Percentiles rank a stretch among this genome's conserved stretches.
phyloP scores from a whole-genome alignment of 140 eudicot species.

The Senecio squalidus region DNA sequence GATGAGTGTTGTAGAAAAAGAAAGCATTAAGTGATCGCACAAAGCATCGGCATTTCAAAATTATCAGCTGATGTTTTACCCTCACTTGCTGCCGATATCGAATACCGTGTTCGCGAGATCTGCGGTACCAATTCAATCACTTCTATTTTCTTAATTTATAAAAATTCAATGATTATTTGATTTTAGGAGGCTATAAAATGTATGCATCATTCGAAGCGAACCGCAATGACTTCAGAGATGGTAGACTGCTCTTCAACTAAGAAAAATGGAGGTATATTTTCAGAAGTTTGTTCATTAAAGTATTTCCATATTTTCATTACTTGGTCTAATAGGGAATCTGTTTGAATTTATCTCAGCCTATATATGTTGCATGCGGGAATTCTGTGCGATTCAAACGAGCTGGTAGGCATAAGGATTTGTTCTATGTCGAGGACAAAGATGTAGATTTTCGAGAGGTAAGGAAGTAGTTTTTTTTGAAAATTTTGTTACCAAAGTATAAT shows the following conservation, averaged over 20 bases:
- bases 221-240: conserved; percentile 65
- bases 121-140: too few species aligned
- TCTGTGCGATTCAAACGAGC: conserved; percentile 75
- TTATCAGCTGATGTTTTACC: conserved; percentile 75
- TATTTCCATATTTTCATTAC: too few species aligned
- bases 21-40: conserved; percentile 81
- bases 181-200: conserved; percentile 91
- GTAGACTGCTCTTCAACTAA: conserved; percentile 76
- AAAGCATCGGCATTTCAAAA: conserved; percentile 73
- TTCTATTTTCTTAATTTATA: too few species aligned
- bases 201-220: conserved; percentile 92
- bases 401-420: conserved; percentile 72
- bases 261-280: conserved; percentile 72
- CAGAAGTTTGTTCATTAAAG: too few species aligned
- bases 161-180: too few species aligned
- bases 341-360: conserved; percentile 66
- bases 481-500: neutral
- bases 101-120: conserved; percentile 92
- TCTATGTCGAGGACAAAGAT: conserved; percentile 72
- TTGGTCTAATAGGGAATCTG: too few species aligned
- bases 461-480: neutral
- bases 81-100: conserved; percentile 77
- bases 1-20: conserved; percentile 81
- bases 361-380: conserved; percentile 80
- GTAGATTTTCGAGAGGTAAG: conserved; percentile 80